Evolutionary conservation across 345 rosid species (phyloP).

Genomic region (Euphorbia lathyris): DNA sequence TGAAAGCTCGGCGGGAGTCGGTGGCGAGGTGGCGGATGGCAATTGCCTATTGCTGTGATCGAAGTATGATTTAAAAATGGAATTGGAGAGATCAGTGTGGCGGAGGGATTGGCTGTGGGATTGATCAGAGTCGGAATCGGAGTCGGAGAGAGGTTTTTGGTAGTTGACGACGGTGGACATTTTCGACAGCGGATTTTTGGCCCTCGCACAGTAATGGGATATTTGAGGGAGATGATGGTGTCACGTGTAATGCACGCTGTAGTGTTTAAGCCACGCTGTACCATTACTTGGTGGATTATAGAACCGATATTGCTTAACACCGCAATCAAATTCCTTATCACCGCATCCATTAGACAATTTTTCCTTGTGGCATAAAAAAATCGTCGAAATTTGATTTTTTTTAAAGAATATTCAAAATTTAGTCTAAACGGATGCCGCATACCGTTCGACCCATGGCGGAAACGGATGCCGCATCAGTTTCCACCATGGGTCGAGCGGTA

Average conservation of each 20-base stretch:
- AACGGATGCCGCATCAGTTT: too few species aligned
- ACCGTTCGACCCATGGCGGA: too few species aligned
- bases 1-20: constrained; percentile 51
- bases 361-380: too few species aligned
- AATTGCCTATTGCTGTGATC: constrained; percentile 46
- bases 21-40: constrained; percentile 30
- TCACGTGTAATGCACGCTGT: constrained; percentile 1
- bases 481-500: too few species aligned
- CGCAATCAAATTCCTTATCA: too few species aligned
- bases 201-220: not conserved
- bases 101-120: constrained; percentile 28
- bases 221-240: not conserved
- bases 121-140: constrained; percentile 59
- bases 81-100: constrained; percentile 57
- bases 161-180: constrained; percentile 41
- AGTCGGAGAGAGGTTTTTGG: constrained; percentile 29
- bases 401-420: too few species aligned
- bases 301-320: too few species aligned
- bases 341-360: too few species aligned
- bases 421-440: too few species aligned
- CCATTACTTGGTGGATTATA: too few species aligned
- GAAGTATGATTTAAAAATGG: constrained; percentile 78
- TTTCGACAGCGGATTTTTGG: not conserved
- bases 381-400: too few species aligned
- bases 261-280: too few species aligned